Evolutionary conservation across 768 basidiomycete species (phyloP), one percentile per base, ranked within the genome.

Genomic region (Termitomyces sp.): DNA sequence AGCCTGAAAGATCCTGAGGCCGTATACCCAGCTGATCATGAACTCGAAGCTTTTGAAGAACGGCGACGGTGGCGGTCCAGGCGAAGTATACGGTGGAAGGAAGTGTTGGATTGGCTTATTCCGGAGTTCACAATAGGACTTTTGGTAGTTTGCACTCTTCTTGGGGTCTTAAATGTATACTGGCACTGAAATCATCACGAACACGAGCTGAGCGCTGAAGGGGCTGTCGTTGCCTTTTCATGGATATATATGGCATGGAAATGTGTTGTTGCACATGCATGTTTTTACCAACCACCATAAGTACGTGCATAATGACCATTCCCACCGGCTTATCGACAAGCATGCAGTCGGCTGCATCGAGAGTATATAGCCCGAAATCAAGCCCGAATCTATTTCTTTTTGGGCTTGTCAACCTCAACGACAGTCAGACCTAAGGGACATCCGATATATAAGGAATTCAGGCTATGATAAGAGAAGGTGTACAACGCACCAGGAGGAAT

Each of bases 401-500:
- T 45, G 61, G 98, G 98, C 73, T 90, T 93, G 71, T 91, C 84
- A 24, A 99, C 75, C 67, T 98, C 96, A 64, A 95, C 95, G 0
- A 84, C 82, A 0, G 95, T 92, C 0, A 96, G 94, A 66, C 98
- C 94, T 54, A 97, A 44, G 26, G 5, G 39, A 32, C 18, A 39
- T 5, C 13, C 5, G 5, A 33, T 9, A 4, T 22, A 13, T 44
- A 33, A 55, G 27, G 2, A 18, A 37, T 16, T 14, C 34, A 10
- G 8, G 5, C 5, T 5, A 22, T 10, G n/a, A 10, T 2, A 33
- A 9, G 10, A 8, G n/a, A 75, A 26, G 4, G 18, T 8, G 3
- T 95, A 77, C 24, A 45, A 76, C 90, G 67, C 70, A 95, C 96
- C 93, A 68, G 97, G 97, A 53, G 96, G 96, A 52, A 99, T 82